phyloP scores from a whole-genome alignment of 2,329 filamentous ascomycete genomes.

The Verticillium klebahnii region DNA sequence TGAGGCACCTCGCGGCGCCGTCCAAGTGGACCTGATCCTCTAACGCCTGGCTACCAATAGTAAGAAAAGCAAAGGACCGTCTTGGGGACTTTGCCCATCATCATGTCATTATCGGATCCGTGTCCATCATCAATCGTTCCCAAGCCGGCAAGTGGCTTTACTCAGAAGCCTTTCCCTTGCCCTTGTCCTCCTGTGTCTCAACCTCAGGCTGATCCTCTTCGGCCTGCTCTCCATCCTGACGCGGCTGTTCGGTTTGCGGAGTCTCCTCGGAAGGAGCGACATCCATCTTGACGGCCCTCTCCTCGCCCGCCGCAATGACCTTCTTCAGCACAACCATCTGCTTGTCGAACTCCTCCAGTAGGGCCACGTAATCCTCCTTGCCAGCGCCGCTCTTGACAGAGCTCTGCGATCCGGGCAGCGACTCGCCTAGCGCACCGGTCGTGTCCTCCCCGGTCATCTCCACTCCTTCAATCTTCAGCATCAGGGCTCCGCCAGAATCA shows the following conservation, averaged over 20 bases:
- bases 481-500: slow-evolving; percentile 38
- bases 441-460: slow-evolving; percentile 21
- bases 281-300: slow-evolving; percentile 6
- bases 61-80: background rate
- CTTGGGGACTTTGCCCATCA: background rate
- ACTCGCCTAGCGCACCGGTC: slow-evolving; percentile 15
- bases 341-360: slow-evolving; percentile 54
- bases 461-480: slow-evolving; percentile 60
- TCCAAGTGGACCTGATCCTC: background rate
- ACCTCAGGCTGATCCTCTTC: background rate
- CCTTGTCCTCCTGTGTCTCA: background rate
- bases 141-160: background rate
- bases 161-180: background rate
- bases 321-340: slow-evolving; percentile 51
- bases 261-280: background rate
- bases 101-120: background rate
- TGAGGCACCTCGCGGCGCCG: background rate
- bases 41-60: slow-evolving; percentile 1
- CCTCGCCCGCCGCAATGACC: slow-evolving; percentile 47
- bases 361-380: slow-evolving; percentile 42
- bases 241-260: background rate
- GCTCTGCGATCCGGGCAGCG: slow-evolving; percentile 18
- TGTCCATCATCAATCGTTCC: background rate
- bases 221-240: background rate
- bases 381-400: slow-evolving; percentile 20